phyloP scores from a whole-genome alignment of 2,329 filamentous ascomycete genomes.

The Aspergillus fructus region DNA sequence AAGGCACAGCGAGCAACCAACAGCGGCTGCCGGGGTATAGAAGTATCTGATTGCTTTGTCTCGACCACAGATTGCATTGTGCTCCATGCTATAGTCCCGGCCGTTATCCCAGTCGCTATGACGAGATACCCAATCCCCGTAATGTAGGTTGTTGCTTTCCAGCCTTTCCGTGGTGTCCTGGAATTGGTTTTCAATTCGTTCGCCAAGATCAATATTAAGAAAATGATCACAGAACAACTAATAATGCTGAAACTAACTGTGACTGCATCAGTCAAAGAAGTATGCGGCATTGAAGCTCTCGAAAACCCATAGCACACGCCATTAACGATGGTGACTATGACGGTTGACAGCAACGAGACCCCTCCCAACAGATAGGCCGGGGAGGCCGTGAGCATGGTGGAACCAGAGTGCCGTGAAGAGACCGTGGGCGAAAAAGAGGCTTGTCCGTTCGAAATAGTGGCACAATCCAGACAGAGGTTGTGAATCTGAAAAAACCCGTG shows the following conservation, averaged over 20 bases:
- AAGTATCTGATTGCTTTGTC: neutral
- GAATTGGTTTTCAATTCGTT: constrained; percentile 17
- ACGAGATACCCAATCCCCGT: constrained; percentile 26
- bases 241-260: constrained; percentile 25
- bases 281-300: constrained; percentile 17
- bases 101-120: constrained; percentile 25
- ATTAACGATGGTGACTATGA: constrained; percentile 30
- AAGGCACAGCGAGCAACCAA: constrained; percentile 39
- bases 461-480: neutral
- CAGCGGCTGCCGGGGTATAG: constrained; percentile 12
- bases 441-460: neutral
- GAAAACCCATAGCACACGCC: constrained; percentile 28
- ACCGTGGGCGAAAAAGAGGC: neutral
- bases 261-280: constrained; percentile 22
- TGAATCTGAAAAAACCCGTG: neutral
- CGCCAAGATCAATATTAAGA: constrained; percentile 21
- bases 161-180: constrained; percentile 14
- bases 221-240: constrained; percentile 23
- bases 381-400: constrained; percentile 11
- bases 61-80: constrained; percentile 14
- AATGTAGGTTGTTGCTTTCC: constrained; percentile 21
- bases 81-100: constrained; percentile 29
- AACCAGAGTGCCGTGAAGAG: neutral
- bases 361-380: constrained; percentile 26
- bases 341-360: constrained; percentile 22